These are phyloP conservation scores for Hypoxylon sp. DNA, from an alignment of 2,329 filamentous ascomycete genomes.

Conservation along the genomic window DNA sequence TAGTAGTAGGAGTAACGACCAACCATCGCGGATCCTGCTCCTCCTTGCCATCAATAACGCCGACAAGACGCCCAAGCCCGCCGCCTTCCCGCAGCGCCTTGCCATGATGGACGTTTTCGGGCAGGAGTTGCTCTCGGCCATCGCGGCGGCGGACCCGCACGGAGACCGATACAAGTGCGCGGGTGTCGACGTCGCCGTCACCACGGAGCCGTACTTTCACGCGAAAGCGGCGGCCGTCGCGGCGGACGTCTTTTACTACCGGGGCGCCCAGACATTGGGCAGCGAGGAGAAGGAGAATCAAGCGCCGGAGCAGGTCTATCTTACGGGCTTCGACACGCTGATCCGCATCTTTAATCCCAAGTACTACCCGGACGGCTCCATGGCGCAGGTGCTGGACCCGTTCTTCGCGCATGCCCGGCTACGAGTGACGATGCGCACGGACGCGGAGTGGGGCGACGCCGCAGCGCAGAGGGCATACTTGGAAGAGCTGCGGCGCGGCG, in stretches of 20 bases:
- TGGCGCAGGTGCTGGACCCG: constrained; percentile 67
- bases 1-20: background rate
- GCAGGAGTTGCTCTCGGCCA: constrained; percentile 59
- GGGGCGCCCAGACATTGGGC: background rate
- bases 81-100: constrained; percentile 74
- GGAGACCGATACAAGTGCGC: constrained; percentile 19
- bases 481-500: constrained; percentile 49
- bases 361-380: constrained; percentile 69
- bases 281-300: constrained; percentile 9
- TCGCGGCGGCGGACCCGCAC: background rate
- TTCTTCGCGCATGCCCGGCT: constrained; percentile 74
- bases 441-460: constrained; percentile 69
- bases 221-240: constrained; percentile 74
- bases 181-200: constrained; percentile 75
- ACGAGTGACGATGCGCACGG: constrained; percentile 72
- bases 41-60: constrained; percentile 74
- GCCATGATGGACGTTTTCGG: constrained; percentile 79
- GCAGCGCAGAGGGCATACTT: constrained; percentile 68
- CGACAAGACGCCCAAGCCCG: constrained; percentile 75
- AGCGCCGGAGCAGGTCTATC: constrained; percentile 68
- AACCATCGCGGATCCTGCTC: constrained; percentile 61
- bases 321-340: constrained; percentile 81
- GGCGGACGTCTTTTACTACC: constrained; percentile 56
- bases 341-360: constrained; percentile 78
- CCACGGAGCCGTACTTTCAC: constrained; percentile 78